These are phyloP conservation scores for Nelumbo lutea DNA, from an alignment of 164 flowering plant genomes.

Conservation along the genomic window DNA sequence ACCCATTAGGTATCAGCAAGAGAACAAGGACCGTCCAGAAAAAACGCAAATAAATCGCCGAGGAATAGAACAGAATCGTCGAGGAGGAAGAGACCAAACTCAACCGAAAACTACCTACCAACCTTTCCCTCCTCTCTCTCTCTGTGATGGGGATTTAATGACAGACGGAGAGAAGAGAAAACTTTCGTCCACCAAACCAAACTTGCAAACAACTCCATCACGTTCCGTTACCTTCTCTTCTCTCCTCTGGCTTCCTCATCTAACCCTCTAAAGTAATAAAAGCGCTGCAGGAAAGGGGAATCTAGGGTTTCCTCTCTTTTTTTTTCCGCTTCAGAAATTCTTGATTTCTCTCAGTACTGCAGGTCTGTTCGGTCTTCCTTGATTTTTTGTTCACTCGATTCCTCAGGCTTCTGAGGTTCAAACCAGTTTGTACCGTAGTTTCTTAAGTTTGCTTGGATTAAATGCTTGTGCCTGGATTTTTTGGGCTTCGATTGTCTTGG, in stretches of 20 bases:
- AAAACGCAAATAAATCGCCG: too few relatives aligned
- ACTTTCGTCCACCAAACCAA: slow-evolving; percentile 1
- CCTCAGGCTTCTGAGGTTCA: neutral
- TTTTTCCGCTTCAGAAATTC: neutral
- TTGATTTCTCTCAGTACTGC: neutral
- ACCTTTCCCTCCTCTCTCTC: neutral
- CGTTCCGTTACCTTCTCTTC: neutral
- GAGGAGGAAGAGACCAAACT: too few relatives aligned
- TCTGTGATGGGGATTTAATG: neutral
- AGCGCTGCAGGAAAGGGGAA: neutral
- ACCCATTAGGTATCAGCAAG: too few relatives aligned
- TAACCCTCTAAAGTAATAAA: neutral
- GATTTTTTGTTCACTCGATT: neutral
- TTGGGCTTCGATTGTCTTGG: neutral
- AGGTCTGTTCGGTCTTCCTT: slow-evolving; percentile 6
- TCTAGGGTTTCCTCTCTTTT: neutral
- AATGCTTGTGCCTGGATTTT: neutral
- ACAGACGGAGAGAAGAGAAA: slow-evolving; percentile 1
- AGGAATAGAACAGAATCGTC: too few relatives aligned
- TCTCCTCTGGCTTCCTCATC: neutral
- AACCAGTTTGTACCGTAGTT: neutral
- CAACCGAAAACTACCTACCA: slow-evolving; percentile 11
- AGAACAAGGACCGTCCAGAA: too few relatives aligned
- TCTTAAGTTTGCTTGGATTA: neutral
- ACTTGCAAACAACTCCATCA: neutral